Conservation (phyloP, 352 stramenopile species). For the Blastocystis sp. region DNA sequence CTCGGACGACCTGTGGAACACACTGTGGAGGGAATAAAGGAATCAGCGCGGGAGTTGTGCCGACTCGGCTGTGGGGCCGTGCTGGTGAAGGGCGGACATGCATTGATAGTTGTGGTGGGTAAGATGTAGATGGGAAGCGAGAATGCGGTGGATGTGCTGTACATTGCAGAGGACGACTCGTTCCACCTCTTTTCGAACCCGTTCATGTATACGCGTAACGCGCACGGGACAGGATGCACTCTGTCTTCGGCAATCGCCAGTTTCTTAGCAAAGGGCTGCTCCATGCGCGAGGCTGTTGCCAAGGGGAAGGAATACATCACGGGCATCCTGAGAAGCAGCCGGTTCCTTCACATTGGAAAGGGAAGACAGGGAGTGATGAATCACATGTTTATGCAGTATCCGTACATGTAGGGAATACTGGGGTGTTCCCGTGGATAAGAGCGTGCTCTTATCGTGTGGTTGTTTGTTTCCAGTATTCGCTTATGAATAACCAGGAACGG, state of each 20-base stretch:
- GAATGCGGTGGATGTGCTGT: conserved; percentile 63
- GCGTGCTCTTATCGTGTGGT: neutral
- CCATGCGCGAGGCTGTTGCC: conserved; percentile 70
- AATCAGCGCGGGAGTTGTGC: conserved; percentile 79
- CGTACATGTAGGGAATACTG: neutral
- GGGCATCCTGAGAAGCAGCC: conserved; percentile 15
- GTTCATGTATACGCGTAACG: conserved; percentile 74
- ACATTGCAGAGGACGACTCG: neutral
- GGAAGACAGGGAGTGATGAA: conserved; percentile 65
- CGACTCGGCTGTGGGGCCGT: conserved; percentile 77
- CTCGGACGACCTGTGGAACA: conserved; percentile 71
- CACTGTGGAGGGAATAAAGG: conserved; percentile 77
- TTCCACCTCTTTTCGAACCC: conserved; percentile 1
- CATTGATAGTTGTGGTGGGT: neutral
- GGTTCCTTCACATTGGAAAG: conserved; percentile 44
- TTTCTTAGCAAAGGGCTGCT: conserved; percentile 77
- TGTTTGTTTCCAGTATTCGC: neutral
- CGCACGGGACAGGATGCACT: conserved; percentile 87
- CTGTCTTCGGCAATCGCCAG: conserved; percentile 84
- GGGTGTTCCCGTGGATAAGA: neutral
- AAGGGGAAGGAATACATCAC: conserved; percentile 69
- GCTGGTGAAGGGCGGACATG: conserved; percentile 87
- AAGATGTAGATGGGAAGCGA: conserved; percentile 5
- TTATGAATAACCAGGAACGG: neutral
- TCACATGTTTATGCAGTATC: conserved; percentile 59